Evolutionary conservation across 768 basidiomycete genomes (phyloP), one percentile per base, ranked within the genome.

Genomic region (Tephrocybe sp.): DNA sequence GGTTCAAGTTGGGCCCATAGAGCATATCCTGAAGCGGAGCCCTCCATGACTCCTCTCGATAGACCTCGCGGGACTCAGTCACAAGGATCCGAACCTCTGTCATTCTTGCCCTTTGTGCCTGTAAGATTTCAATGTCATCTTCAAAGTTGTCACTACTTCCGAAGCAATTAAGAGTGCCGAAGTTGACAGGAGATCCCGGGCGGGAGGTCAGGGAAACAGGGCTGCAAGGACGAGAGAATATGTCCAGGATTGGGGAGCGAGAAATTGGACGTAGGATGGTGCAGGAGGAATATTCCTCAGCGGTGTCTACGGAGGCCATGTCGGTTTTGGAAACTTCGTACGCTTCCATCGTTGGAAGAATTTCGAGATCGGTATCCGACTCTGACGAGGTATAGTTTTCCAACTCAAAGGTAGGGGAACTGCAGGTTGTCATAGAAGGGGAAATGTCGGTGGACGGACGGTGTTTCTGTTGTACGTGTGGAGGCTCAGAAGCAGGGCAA

Each of bases 251-350:
- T 15, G 66, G 37, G 9, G 66, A 53, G 36, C 58, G 63, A 1
- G 68, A 48, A 12, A 52, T 26, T 5, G 70, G 71, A n/a, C 66
- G 68, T 45, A 75, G 64, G 59, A 69, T 65, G 38, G 67, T 72
- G 48, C 71, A 71, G 30, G 67, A 68, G 27, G 69, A 54, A 53
- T 61, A 60, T 50, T 66, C 62, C 5, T 70, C 69, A 12, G 62
- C 59, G 51, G 63, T 61, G 40, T 49, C 56, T 2, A 58, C 62
- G 22, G 64, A 64, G 5, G 62, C 58, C 7, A 50, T 19, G 22
- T 19, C 21, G 27, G 36, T 24, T 5, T 24, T 28, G 19, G 15
- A 12, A 2, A 5, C n/a, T 4, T 9, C 4, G 2, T 49, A 32
- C 11, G 30, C n/a, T 22, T 27, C 32, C 11, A n/a, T 47, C 32